Evolutionary conservation across 495 filamentous ascomycete species (phyloP).

Genomic region (Penicillium egyptiacum): DNA sequence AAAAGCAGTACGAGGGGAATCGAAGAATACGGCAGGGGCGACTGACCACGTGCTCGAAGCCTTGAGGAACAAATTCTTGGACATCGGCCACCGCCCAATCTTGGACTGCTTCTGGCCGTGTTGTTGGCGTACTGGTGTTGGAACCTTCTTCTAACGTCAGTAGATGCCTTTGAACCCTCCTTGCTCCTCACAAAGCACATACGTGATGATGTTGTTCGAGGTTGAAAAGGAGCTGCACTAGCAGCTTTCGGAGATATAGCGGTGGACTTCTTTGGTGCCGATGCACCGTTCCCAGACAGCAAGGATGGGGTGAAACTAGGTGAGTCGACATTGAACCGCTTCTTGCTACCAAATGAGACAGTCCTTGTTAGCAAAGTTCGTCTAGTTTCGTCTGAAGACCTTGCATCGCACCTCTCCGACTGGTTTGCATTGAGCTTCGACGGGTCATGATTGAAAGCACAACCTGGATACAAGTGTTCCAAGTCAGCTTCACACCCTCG

Average conservation of each 20-base stretch:
- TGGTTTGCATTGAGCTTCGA: slow-evolving; percentile 56
- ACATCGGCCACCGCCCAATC: slow-evolving; percentile 63
- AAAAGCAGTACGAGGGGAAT: slow-evolving; percentile 8
- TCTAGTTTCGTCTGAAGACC: background rate
- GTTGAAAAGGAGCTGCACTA: slow-evolving; percentile 89
- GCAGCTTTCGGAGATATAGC: slow-evolving; percentile 84
- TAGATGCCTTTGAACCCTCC: background rate
- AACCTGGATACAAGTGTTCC: slow-evolving; percentile 52
- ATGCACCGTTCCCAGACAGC: slow-evolving; percentile 49
- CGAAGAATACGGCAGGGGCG: slow-evolving; percentile 4
- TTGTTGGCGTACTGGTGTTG: slow-evolving; percentile 49
- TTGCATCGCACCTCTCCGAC: slow-evolving; percentile 53
- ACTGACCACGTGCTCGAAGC: slow-evolving; percentile 70
- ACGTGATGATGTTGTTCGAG: slow-evolving; percentile 52
- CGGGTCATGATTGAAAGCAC: slow-evolving; percentile 86
- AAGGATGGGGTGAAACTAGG: slow-evolving; percentile 86
- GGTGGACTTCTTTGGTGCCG: slow-evolving; percentile 57
- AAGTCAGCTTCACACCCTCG: slow-evolving; percentile 27
- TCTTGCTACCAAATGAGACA: slow-evolving; percentile 54
- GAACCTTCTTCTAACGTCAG: slow-evolving; percentile 42
- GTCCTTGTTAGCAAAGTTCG: slow-evolving; percentile 16
- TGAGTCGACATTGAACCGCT: slow-evolving; percentile 91
- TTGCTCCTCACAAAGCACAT: slow-evolving; percentile 18
- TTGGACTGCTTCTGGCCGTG: slow-evolving; percentile 48
- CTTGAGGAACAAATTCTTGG: slow-evolving; percentile 77